These are phyloP conservation scores for Xylaria sp. DNA, from an alignment of 2,329 filamentous ascomycete species.

Conservation along the genomic window DNA sequence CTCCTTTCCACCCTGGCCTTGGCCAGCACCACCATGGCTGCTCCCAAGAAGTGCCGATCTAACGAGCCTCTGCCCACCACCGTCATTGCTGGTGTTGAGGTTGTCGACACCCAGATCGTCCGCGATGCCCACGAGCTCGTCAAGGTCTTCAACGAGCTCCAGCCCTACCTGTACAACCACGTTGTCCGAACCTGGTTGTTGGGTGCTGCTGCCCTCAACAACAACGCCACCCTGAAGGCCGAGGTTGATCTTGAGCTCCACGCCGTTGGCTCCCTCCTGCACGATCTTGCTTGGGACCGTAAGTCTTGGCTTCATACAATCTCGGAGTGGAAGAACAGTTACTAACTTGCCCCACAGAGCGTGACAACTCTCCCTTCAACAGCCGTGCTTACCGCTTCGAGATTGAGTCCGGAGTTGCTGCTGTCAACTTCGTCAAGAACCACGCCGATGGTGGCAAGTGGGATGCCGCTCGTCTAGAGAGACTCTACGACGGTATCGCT, in stretches of 20 bases:
- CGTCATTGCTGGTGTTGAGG: slow-evolving; percentile 29
- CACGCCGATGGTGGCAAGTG: slow-evolving; percentile 23
- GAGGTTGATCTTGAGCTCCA: slow-evolving; percentile 29
- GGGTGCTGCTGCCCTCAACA: slow-evolving; percentile 30
- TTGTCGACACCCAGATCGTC: slow-evolving; percentile 29
- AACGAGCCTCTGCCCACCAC: slow-evolving; percentile 25
- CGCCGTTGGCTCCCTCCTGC: slow-evolving; percentile 27
- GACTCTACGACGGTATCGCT: slow-evolving; percentile 28
- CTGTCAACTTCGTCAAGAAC: slow-evolving; percentile 26
- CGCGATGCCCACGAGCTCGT: slow-evolving; percentile 25
- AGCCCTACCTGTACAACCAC: slow-evolving; percentile 33
- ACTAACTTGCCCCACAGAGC: slow-evolving; percentile 6
- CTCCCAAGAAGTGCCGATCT: slow-evolving; percentile 11
- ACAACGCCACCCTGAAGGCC: slow-evolving; percentile 32
- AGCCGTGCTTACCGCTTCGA: slow-evolving; percentile 28
- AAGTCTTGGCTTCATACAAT: background rate
- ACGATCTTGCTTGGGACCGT: slow-evolving; percentile 32
- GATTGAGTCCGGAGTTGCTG: slow-evolving; percentile 26
- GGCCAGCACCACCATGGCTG: slow-evolving; percentile 18
- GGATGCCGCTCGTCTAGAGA: slow-evolving; percentile 25
- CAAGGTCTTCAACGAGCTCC: slow-evolving; percentile 24
- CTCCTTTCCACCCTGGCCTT: slow-evolving; percentile 21
- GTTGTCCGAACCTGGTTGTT: slow-evolving; percentile 30
- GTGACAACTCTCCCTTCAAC: slow-evolving; percentile 25
- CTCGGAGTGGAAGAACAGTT: too few species aligned